Evolutionary conservation across 306 rosid genomes (phyloP).

Genomic region (Vicia sativa): DNA sequence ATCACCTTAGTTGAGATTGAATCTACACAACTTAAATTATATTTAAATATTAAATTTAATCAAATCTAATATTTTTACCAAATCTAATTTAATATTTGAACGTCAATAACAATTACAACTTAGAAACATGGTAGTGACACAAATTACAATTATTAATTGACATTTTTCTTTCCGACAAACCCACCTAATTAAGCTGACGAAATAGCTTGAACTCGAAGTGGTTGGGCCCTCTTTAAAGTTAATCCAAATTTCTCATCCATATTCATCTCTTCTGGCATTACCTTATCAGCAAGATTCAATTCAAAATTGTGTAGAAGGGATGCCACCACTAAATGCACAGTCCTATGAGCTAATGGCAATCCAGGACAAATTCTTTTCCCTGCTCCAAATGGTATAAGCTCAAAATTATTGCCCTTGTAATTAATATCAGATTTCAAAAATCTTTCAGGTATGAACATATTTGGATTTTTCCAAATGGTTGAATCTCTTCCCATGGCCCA

Average conservation of each 20-base stretch:
- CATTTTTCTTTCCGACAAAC: too few species aligned
- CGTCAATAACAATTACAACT: too few species aligned
- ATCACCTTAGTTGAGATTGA: too few species aligned
- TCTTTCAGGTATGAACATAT: slow-evolving; percentile 37
- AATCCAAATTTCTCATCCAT: slow-evolving; percentile 20
- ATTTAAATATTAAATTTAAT: too few species aligned
- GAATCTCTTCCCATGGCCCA: slow-evolving; percentile 54
- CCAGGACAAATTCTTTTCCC: slow-evolving; percentile 52
- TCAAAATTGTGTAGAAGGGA: slow-evolving; percentile 32
- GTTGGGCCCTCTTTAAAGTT: slow-evolving; percentile 6
- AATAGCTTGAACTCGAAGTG: slow-evolving; percentile 35
- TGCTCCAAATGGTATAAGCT: slow-evolving; percentile 51
- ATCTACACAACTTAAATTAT: too few species aligned
- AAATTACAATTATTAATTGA: too few species aligned
- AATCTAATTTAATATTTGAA: too few species aligned
- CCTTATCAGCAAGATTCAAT: slow-evolving; percentile 40
- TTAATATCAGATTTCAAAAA: slow-evolving; percentile 12
- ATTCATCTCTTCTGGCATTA: slow-evolving; percentile 19
- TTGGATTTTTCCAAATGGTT: slow-evolving; percentile 38
- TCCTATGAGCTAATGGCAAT: slow-evolving; percentile 38
- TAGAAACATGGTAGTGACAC: too few species aligned
- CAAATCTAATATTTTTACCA: too few species aligned
- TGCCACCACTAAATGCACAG: slow-evolving; percentile 32
- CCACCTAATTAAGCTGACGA: neutral
- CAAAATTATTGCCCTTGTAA: slow-evolving; percentile 38